Base-by-base conservation (phyloP, 2,329 filamentous ascomycete species). In the Pseudogymnoascus destructans region DNA sequence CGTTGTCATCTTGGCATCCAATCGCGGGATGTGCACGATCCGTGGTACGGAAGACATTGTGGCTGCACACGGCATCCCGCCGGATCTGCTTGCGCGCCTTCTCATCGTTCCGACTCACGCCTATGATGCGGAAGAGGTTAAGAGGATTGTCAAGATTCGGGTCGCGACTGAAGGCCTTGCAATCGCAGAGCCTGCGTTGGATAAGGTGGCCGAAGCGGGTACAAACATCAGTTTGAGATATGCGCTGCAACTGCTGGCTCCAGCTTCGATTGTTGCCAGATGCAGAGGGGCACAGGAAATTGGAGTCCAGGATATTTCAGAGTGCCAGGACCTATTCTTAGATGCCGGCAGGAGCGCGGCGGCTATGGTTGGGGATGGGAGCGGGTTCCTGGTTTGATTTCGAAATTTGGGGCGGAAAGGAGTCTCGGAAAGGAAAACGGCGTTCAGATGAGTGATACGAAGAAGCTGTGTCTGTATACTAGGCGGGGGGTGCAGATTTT, bases 1-100 rank as follows among this genome's bases (percentile, higher is more conserved):
- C 59, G 95, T 98, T 68, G 93, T 98, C 61, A 93, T 98, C 64
- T 85, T 98, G 61, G 93, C 93, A 60, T 97, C 93, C 40, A 98
- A 98, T 76, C 86, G 93, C 67, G 93, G 93, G 71, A 86, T 91
- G 77, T 92, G 89, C 63, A 87, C 89, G 64, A 93, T 98, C 69
- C 88, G 90, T 66, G 92, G 92, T 69, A 92, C 87, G 59, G 80
- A 86, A 66, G 82, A 88, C 71, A 79, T 93, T 69, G 79, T 87
- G 66, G 89, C 90, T 59, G 89, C 93, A 3, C 93, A 98, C 74
- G 93, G 93, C 68, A 86, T 98, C 65, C 93, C 93, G 13, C 83
- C 92, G 8, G 93, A 98, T 72, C 90, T 98, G 65, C 80, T 98
- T 58, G 87, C 89, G 58, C 89, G 93, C 61, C 82, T 98, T 58